Evolutionary conservation across 2,329 filamentous ascomycete genomes (phyloP).

Genomic region (Nemania abortiva): DNA sequence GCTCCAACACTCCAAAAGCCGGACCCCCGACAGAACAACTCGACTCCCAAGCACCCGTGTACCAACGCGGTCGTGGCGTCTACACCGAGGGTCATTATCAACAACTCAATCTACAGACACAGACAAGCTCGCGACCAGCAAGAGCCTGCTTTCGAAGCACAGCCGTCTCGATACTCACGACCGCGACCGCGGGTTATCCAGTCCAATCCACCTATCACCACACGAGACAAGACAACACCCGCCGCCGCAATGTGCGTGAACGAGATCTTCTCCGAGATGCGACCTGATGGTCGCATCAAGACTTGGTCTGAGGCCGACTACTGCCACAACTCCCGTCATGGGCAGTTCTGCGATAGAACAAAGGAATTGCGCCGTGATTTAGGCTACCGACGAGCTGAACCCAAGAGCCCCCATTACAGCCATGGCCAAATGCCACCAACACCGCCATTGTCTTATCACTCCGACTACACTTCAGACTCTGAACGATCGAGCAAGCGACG

Average conservation of each 20-base stretch:
- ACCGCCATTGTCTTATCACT: constrained; percentile 53
- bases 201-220: constrained; percentile 44
- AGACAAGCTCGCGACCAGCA: constrained; percentile 36
- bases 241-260: constrained; percentile 63
- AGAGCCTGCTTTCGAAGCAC: constrained; percentile 30
- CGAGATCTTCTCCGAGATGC: constrained; percentile 60
- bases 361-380: constrained; percentile 57
- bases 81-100: constrained; percentile 45
- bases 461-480: constrained; percentile 49
- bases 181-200: constrained; percentile 42
- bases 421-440: constrained; percentile 57
- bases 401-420: constrained; percentile 50
- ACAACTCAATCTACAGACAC: constrained; percentile 45
- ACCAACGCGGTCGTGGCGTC: constrained; percentile 44
- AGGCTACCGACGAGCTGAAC: constrained; percentile 53
- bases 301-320: constrained; percentile 52
- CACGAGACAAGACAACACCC: constrained; percentile 44
- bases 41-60: constrained; percentile 42
- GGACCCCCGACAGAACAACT: constrained; percentile 37
- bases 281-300: constrained; percentile 59
- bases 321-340: constrained; percentile 56
- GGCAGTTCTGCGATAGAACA: constrained; percentile 58
- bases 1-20: constrained; percentile 29
- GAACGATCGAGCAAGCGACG: constrained; percentile 50
- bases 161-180: constrained; percentile 33